Base-by-base conservation (phyloP, 2,329 filamentous ascomycete species). In the Fusarium euwallaceae region DNA sequence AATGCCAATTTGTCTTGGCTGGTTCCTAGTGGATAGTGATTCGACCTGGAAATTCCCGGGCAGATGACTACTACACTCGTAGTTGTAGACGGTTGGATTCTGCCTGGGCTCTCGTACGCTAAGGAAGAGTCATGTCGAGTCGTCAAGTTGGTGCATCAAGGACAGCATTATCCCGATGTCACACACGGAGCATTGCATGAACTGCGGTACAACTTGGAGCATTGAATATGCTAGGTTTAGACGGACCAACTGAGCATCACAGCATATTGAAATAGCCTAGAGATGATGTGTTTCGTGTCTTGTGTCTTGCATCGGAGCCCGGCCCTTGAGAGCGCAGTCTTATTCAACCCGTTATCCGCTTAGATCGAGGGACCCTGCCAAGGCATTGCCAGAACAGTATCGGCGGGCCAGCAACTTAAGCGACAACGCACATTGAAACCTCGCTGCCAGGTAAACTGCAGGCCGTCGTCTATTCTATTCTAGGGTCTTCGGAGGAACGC, bases 151-250 rank as follows among this genome's bases (percentile, higher is more conserved):
- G 37, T 41, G 48, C 12, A 34, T 36, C 20, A 22, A 34, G 41
- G 59, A 45, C 41, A 48, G 32, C 59, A 61, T 48, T 61, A 36
- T 45, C 59, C 59, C 59, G 59, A 61, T 48, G 59, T 61, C 29
- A 36, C 32, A 27, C 59, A 34, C 59, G 59, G 27, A 24, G 36
- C 32, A 16, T 22, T 20, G 59, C 59, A 61, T 48, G 37, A 43
- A 61, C 39, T 39, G 37, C 14, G 3, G 24, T 61, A 34, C 58
- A 45, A 41, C 58, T 27, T 12, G 39, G 17, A 10, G 8, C 9
- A 6, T 43, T 61, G 24, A 14, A 43, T 7, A 55, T 32, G 27
- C 4, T 32, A 6, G 6, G 27, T 20, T 32, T 55, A 55, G 11
- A 55, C 27, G 48, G 27, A 55, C 48, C 48, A 55, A 20, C 27